These are phyloP conservation scores for Penicillium sp. DNA, from an alignment of 2,329 filamentous ascomycete genomes.

Conservation along the genomic window DNA sequence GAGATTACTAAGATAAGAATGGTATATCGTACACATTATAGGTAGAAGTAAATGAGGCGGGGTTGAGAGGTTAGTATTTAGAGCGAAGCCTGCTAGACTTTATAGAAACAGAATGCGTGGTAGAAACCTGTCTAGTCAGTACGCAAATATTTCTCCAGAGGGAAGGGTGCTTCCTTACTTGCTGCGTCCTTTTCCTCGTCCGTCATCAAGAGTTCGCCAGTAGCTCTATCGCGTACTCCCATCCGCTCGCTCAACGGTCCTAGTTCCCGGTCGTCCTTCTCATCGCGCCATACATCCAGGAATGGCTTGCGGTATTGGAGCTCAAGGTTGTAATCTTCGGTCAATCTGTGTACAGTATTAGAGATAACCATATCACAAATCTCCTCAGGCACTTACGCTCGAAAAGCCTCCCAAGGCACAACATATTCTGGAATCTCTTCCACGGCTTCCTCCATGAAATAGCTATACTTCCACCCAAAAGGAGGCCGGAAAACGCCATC, in stretches of 20 bases:
- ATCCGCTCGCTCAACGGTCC: conserved; percentile 92
- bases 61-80: neutral
- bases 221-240: conserved; percentile 78
- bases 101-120: conserved; percentile 95
- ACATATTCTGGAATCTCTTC: conserved; percentile 97
- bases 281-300: conserved; percentile 85
- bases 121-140: conserved; percentile 67
- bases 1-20: neutral
- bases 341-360: conserved; percentile 57
- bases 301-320: conserved; percentile 93
- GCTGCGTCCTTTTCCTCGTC: conserved; percentile 92
- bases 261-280: conserved; percentile 82
- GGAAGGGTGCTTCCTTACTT: conserved; percentile 46
- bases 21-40: neutral
- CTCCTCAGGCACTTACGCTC: conserved; percentile 58
- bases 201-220: conserved; percentile 71
- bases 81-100: conserved; percentile 62
- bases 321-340: conserved; percentile 96
- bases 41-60: neutral
- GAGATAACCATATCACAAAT: neutral
- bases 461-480: conserved; percentile 97
- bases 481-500: conserved; percentile 93
- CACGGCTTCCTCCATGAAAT: conserved; percentile 93
- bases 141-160: neutral
- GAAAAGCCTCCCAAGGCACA: conserved; percentile 97